phyloP scores from a whole-genome alignment of 768 basidiomycete genomes.

The Pleurotus djamor region DNA sequence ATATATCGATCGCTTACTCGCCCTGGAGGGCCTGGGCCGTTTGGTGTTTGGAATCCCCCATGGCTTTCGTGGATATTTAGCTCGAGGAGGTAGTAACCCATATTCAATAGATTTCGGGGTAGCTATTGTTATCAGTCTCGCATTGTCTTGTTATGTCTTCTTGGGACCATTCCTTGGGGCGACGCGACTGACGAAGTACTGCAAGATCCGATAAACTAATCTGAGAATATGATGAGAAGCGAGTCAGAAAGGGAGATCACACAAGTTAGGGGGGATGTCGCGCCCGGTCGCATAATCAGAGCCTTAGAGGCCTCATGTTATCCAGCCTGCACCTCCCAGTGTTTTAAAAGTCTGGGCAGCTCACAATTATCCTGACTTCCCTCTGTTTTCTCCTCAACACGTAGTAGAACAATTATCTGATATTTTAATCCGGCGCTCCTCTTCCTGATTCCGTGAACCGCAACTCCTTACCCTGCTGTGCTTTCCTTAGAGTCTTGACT shows the following conservation, averaged over 20 bases:
- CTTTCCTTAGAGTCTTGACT: constrained; percentile 9
- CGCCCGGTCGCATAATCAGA: not conserved
- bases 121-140: not conserved
- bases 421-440: not conserved
- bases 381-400: not conserved
- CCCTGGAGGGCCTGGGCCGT: constrained; percentile 46
- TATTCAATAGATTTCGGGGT: constrained; percentile 8
- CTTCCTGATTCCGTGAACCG: constrained; percentile 4
- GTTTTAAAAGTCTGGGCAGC: constrained; percentile 1
- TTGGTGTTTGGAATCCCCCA: constrained; percentile 49
- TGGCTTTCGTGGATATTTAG: constrained; percentile 72
- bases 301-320: constrained; percentile 1
- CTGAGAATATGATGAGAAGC: not conserved
- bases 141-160: not conserved
- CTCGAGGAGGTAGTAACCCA: constrained; percentile 36
- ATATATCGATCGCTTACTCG: constrained; percentile 65
- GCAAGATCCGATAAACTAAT: not conserved
- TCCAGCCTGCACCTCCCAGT: not conserved
- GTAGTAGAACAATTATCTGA: constrained; percentile 1
- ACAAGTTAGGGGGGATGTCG: not conserved
- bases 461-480: not conserved
- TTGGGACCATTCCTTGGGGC: not conserved
- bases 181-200: not conserved
- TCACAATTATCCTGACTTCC: not conserved
- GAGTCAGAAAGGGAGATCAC: not conserved